phyloP scores from a whole-genome alignment of 106 monocot genomes.

The Allium fistulosum region DNA sequence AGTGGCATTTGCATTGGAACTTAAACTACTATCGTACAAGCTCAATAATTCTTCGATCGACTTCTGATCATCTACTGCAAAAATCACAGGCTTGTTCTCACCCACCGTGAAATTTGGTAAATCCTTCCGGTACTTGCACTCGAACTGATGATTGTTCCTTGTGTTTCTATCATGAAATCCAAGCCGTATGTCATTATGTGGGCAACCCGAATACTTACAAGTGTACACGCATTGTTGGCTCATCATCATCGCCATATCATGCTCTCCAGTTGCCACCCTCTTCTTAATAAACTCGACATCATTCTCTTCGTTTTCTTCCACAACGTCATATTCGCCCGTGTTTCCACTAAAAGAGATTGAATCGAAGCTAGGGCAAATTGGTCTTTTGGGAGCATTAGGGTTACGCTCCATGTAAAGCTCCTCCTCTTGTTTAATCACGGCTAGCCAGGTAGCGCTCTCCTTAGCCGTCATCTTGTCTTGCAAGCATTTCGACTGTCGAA shows the following conservation, averaged over 20 bases:
- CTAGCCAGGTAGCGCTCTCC: constrained; percentile 69
- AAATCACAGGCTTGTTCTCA: constrained; percentile 29
- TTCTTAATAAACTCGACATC: constrained; percentile 39
- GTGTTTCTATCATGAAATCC: constrained; percentile 42
- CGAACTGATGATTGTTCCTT: constrained; percentile 31
- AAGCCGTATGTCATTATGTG: constrained; percentile 27
- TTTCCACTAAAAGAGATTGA: constrained; percentile 40
- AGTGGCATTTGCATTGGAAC: background rate
- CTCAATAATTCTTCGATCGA: constrained; percentile 34
- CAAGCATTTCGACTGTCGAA: constrained; percentile 76
- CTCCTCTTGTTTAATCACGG: constrained; percentile 74
- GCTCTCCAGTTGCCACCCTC: constrained; percentile 9
- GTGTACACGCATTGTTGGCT: constrained; percentile 28
- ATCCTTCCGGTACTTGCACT: constrained; percentile 16
- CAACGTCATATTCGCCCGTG: constrained; percentile 58
- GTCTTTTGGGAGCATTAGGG: constrained; percentile 34
- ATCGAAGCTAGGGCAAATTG: constrained; percentile 13
- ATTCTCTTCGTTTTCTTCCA: constrained; percentile 37
- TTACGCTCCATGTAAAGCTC: constrained; percentile 33
- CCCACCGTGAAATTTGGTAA: constrained; percentile 5
- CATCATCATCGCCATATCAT: constrained; percentile 15
- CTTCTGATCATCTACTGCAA: constrained; percentile 34
- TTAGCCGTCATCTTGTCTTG: constrained; percentile 90
- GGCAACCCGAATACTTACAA: constrained; percentile 39
- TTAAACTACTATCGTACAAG: constrained; percentile 23